Evolutionary conservation across 345 rosid species (phyloP).

Genomic region (Anastatica hierochuntica): DNA sequence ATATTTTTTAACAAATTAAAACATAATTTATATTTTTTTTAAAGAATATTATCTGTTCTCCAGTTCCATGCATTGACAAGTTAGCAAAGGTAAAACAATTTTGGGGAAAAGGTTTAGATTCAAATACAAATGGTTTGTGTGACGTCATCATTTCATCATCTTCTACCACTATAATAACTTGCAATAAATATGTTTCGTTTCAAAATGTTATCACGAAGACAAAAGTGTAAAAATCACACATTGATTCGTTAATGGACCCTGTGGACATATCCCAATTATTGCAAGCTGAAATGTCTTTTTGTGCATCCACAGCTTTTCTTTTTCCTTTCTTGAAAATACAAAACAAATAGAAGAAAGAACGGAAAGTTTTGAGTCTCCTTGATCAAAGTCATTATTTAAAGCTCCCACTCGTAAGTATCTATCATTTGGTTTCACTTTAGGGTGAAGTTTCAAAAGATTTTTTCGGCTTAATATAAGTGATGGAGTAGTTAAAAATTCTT

Average conservation of each 20-base stretch:
- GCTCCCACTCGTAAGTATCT: no score
- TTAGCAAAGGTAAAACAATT: background rate
- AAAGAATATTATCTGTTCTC: background rate
- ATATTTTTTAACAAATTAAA: background rate
- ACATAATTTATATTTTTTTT: background rate
- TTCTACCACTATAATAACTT: background rate
- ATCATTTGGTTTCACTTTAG: no score
- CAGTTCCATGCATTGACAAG: background rate
- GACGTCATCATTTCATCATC: conserved; percentile 18
- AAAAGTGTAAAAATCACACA: conserved; percentile 8
- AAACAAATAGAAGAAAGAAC: no score
- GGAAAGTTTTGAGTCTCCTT: background rate
- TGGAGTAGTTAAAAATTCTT: no score
- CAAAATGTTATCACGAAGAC: background rate
- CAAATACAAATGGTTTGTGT: background rate
- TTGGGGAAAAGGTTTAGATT: background rate
- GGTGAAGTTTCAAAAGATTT: no score
- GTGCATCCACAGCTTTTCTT: background rate
- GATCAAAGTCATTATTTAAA: background rate
- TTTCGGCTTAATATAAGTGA: no score
- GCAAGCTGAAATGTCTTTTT: conserved; percentile 1
- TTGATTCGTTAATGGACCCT: conserved; percentile 13
- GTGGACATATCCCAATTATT: conserved; percentile 3
- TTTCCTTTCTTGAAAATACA: background rate
- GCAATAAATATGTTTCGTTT: background rate